phyloP scores from a whole-genome alignment of 2,329 filamentous ascomycete species.

The Colletotrichum sp. region DNA sequence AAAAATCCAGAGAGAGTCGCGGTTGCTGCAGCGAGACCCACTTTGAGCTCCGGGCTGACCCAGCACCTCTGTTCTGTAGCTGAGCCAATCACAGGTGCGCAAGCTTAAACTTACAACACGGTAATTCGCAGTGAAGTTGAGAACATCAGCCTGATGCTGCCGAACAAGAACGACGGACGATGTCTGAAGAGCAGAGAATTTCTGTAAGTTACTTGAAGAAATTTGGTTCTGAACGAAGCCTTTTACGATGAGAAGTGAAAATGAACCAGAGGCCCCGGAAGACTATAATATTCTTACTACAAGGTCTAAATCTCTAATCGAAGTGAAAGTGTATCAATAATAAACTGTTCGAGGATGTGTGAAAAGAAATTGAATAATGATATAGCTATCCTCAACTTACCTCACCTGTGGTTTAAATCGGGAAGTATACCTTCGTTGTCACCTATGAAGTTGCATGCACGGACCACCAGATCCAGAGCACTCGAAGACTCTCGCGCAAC shows the following conservation, averaged over 20 bases:
- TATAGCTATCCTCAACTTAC: not conserved
- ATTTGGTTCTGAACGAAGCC: not conserved
- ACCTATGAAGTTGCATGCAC: not conserved
- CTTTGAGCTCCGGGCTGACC: not conserved
- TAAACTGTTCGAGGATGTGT: not conserved
- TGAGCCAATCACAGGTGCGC: not conserved
- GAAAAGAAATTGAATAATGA: not conserved
- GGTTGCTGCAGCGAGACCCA: conserved; percentile 15
- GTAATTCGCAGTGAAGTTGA: not conserved
- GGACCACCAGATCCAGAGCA: not conserved
- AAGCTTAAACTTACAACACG: not conserved
- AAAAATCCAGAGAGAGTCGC: conserved; percentile 6
- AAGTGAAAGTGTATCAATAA: not conserved
- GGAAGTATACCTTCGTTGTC: not conserved
- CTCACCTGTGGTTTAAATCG: not conserved
- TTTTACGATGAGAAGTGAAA: not conserved
- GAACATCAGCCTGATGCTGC: not conserved
- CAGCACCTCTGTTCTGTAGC: not conserved
- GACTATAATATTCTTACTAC: not conserved
- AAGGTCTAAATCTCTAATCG: not conserved
- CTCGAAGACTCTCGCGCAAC: not conserved
- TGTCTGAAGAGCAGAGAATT: not conserved
- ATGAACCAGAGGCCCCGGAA: not conserved
- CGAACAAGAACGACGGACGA: not conserved
- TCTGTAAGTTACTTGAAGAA: not conserved